Base-by-base conservation (phyloP, 2,329 filamentous ascomycete genomes). In the Neopestalotiopsis rosae region DNA sequence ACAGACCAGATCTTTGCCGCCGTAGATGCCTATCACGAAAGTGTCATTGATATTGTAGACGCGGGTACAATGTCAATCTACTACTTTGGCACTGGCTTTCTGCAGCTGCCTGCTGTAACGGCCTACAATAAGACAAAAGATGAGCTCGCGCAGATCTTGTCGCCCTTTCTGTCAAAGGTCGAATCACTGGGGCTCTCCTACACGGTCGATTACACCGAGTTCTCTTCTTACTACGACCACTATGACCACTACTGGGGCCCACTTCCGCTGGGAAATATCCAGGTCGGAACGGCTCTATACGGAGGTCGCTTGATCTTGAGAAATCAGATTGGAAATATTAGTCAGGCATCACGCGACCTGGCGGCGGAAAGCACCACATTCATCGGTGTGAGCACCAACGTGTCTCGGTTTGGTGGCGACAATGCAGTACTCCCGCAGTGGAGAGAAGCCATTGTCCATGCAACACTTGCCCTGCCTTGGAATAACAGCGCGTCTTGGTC, bases 391-490 rank as follows among this genome's bases (percentile, higher is more conserved):
- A 76, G 75, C 32, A 78, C 74, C 24, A 74, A 75, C 63, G 77
- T 81, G 70, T 72, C 73, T 14, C 70, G 69, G 38, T 74, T 73
- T 17, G 74, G 74, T 5, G 73, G 72, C 13, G 68, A 68, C 67
- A 80, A 79, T 71, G 72, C 79, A 0, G 80, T 81, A 13, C 72
- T 76, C n/a, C 80, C 80, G 0, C 72, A 73, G 13, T 81, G 80
- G 79, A 78, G 79, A 52, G 72, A 74, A 17, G 69, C 78, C 20
- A 71, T 79, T 42, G 74, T 49, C 56, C 70, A 45, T 76, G 58
- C 59, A 20, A 70, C 71, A 9, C 68, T 73, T 1, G 72, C 24
- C 67, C 69, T 65, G 74, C 70, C 72, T 13, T 74, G 71, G 71
- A 70, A 69, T 68, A 72, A 71, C 58, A 71, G 72, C 10, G 69